phyloP scores from a whole-genome alignment of 108 stramenopile genomes.

The Epipyxis sp. region DNA sequence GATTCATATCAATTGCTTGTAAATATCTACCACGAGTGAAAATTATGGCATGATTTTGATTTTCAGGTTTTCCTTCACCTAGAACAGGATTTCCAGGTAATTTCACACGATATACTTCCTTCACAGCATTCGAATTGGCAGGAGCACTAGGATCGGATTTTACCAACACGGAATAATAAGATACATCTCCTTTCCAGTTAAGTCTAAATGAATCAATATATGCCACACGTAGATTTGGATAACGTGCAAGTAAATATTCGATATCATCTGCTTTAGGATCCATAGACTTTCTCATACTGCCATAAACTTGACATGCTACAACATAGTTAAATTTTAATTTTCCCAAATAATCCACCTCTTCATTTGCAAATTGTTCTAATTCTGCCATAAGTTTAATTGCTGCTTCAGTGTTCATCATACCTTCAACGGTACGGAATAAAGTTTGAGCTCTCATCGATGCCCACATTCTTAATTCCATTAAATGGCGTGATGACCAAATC shows the following conservation, averaged over 20 bases:
- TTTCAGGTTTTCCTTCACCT: conserved; percentile 98
- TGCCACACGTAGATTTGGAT: conserved; percentile 86
- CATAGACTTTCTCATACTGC: conserved; percentile 86
- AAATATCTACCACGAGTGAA: conserved; percentile 92
- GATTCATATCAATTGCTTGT: conserved; percentile 99
- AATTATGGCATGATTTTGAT: conserved; percentile 97
- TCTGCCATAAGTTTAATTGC: conserved; percentile 86
- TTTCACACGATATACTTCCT: conserved; percentile 87
- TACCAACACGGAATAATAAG: conserved; percentile 84
- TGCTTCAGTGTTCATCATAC: conserved; percentile 98
- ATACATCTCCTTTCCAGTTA: conserved; percentile 68
- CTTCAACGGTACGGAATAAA: conserved; percentile 84
- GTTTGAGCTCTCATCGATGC: conserved; percentile 94
- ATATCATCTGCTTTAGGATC: conserved; percentile 95
- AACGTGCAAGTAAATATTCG: conserved; percentile 84
- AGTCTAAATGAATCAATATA: conserved; percentile 83
- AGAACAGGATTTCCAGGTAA: conserved; percentile 93
- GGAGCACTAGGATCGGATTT: conserved; percentile 63
- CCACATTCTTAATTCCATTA: conserved; percentile 85
- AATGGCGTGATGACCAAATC: conserved; percentile 79
- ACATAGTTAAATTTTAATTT: conserved; percentile 95
- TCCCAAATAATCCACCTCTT: conserved; percentile 68
- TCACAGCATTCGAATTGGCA: conserved; percentile 46
- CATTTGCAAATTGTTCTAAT: conserved; percentile 57
- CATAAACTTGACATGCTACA: conserved; percentile 93